Percentiles rank a stretch among this genome's conserved stretches.
These are phyloP conservation scores for Candida vaughaniae DNA, from an alignment of 805 yeast genomes.

Conservation along the genomic window DNA sequence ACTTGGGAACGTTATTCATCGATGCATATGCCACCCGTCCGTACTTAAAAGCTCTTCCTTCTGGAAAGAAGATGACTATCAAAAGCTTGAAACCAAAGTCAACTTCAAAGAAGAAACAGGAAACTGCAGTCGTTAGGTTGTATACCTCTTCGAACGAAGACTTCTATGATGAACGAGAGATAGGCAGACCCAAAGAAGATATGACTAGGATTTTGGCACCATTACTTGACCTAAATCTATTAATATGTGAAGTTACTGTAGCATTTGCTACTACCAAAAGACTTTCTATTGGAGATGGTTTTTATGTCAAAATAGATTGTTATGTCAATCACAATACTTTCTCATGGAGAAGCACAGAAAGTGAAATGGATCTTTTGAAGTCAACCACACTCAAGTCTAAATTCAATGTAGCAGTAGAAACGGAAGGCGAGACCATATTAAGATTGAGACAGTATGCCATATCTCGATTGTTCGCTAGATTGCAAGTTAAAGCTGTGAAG, in stretches of 20 bases:
- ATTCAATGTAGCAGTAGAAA: slow-evolving; percentile 42
- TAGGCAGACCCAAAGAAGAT: slow-evolving; percentile 76
- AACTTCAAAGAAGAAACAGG: slow-evolving; percentile 12
- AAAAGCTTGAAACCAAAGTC: slow-evolving; percentile 27
- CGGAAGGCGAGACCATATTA: slow-evolving; percentile 49
- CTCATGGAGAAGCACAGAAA: slow-evolving; percentile 15
- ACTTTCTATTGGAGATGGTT: slow-evolving; percentile 73
- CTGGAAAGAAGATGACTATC: slow-evolving; percentile 43
- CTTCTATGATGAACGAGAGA: slow-evolving; percentile 46
- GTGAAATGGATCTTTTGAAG: slow-evolving; percentile 12
- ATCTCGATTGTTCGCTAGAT: slow-evolving; percentile 51
- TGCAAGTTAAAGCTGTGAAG: slow-evolving; percentile 32
- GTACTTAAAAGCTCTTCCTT: slow-evolving; percentile 45
- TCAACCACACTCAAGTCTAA: slow-evolving; percentile 17
- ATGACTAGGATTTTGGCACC: slow-evolving; percentile 67
- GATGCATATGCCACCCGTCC: slow-evolving; percentile 76
- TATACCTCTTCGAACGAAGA: slow-evolving; percentile 20
- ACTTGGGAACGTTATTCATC: slow-evolving; percentile 59
- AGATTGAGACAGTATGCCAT: slow-evolving; percentile 58
- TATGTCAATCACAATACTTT: slow-evolving; percentile 47
- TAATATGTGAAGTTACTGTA: slow-evolving; percentile 56
- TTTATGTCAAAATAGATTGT: slow-evolving; percentile 68
- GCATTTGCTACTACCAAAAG: slow-evolving; percentile 54
- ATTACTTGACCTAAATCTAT: slow-evolving; percentile 53
- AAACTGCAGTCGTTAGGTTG: slow-evolving; percentile 35